These are phyloP conservation scores for Scytalidium lignicola DNA, from an alignment of 2,329 filamentous ascomycete genomes.

Conservation along the genomic window DNA sequence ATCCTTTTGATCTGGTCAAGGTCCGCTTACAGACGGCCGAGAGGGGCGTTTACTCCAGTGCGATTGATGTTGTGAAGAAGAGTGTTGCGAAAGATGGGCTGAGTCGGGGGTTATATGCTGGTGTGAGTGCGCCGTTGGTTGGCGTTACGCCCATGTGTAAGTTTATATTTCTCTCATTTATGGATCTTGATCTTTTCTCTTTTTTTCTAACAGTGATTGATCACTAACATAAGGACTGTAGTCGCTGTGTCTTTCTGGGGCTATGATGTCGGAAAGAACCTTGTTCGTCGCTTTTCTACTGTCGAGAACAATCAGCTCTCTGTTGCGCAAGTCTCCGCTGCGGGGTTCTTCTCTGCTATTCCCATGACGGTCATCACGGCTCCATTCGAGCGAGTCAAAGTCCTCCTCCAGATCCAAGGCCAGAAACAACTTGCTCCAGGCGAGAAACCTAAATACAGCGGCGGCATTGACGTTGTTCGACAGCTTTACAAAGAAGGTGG, in stretches of 20 bases:
- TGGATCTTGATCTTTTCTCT: neutral
- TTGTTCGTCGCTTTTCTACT: constrained; percentile 66
- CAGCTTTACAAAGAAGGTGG: constrained; percentile 92
- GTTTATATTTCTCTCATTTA: constrained; percentile 32
- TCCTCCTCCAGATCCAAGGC: constrained; percentile 95
- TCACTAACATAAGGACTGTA: constrained; percentile 24
- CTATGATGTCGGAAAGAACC: constrained; percentile 89
- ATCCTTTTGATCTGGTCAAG: constrained; percentile 97
- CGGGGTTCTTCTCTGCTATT: constrained; percentile 95
- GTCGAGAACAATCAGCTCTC: constrained; percentile 67
- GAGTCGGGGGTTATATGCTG: constrained; percentile 81
- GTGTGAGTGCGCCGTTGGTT: constrained; percentile 88
- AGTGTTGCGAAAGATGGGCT: constrained; percentile 84
- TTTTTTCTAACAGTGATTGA: neutral
- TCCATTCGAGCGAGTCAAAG: constrained; percentile 97
- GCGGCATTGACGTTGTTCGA: constrained; percentile 82
- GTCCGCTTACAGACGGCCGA: constrained; percentile 95
- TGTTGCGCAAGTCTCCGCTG: constrained; percentile 82
- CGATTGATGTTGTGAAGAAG: constrained; percentile 86
- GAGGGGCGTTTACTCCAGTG: constrained; percentile 82
- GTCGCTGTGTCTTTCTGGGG: constrained; percentile 74
- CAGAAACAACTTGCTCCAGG: constrained; percentile 80
- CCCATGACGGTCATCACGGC: constrained; percentile 99
- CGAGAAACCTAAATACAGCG: constrained; percentile 87
- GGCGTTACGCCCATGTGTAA: constrained; percentile 98